A percentile compares a stretch with the other conserved stretches of the same genome.
Conservation (phyloP, 805 yeast species). For the Yamadazyma insecticola region DNA sequence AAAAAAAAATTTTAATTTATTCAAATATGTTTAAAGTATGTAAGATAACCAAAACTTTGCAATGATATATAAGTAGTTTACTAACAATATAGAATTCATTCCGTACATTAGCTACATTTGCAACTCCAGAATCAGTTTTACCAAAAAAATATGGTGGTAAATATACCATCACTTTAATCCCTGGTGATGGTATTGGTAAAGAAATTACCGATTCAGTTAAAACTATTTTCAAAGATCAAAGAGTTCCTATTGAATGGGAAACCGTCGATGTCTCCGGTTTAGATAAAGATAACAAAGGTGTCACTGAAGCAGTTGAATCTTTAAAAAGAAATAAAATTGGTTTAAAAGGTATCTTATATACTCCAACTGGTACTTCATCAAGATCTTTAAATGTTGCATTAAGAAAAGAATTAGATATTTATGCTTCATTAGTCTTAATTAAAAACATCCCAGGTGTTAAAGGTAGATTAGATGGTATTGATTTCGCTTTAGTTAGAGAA, state of each 20-base stretch:
- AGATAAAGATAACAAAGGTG: constrained; percentile 60
- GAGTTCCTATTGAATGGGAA: constrained; percentile 94
- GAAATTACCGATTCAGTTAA: constrained; percentile 93
- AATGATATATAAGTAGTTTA: too few relatives aligned
- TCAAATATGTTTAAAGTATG: too few relatives aligned
- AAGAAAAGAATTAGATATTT: constrained; percentile 93
- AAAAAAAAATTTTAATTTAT: too few relatives aligned
- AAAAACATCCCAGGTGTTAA: constrained; percentile 92
- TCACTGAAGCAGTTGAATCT: constrained; percentile 82
- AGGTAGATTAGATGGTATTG: constrained; percentile 83
- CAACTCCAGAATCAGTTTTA: constrained; percentile 57
- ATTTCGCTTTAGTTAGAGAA: constrained; percentile 93
- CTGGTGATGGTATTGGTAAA: constrained; percentile 98
- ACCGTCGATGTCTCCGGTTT: constrained; percentile 41
- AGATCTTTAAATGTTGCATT: constrained; percentile 93
- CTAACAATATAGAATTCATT: constrained; percentile 25
- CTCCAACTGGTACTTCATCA: constrained; percentile 73
- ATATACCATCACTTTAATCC: constrained; percentile 89
- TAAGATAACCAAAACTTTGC: too few relatives aligned
- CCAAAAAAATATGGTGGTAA: constrained; percentile 95
- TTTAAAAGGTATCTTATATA: constrained; percentile 91
- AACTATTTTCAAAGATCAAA: constrained; percentile 80
- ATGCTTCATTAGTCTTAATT: constrained; percentile 91
- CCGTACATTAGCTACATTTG: constrained; percentile 51
- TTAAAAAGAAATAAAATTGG: constrained; percentile 96